phyloP scores from a whole-genome alignment of 2,329 filamentous ascomycete species.

The Xylariaceae sp. region DNA sequence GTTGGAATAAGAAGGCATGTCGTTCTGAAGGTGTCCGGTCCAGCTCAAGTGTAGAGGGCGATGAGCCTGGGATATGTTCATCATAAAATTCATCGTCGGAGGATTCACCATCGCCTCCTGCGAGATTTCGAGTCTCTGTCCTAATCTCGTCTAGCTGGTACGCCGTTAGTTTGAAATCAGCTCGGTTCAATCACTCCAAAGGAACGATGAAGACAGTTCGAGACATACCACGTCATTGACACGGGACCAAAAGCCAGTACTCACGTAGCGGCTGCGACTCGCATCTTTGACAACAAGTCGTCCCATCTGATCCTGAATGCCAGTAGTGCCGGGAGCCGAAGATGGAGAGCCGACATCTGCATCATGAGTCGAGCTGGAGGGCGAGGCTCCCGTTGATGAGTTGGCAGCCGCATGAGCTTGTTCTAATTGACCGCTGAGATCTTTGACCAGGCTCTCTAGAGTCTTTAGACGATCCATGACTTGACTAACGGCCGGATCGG shows the following conservation, averaged over 20 bases:
- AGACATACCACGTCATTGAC: constrained; percentile 50
- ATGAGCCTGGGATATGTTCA: constrained; percentile 28
- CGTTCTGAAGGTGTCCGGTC: constrained; percentile 42
- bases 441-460: constrained; percentile 49
- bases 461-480: constrained; percentile 47
- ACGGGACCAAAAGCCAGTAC: constrained; percentile 52
- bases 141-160: constrained; percentile 42
- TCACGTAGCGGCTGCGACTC: constrained; percentile 44
- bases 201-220: not conserved
- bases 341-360: constrained; percentile 13
- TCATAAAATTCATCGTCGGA: constrained; percentile 39
- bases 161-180: constrained; percentile 15
- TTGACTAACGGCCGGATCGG: constrained; percentile 30
- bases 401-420: constrained; percentile 34
- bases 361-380: constrained; percentile 25
- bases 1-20: constrained; percentile 49
- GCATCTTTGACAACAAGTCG: constrained; percentile 44
- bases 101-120: constrained; percentile 32
- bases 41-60: constrained; percentile 36
- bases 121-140: constrained; percentile 34
- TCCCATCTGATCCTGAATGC: constrained; percentile 42
- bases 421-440: constrained; percentile 44
- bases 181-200: not conserved
- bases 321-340: constrained; percentile 4
- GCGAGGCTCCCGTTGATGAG: constrained; percentile 25